These are phyloP conservation scores for Microascus cirrosus DNA, from an alignment of 2,329 filamentous ascomycete genomes.

Conservation along the genomic window DNA sequence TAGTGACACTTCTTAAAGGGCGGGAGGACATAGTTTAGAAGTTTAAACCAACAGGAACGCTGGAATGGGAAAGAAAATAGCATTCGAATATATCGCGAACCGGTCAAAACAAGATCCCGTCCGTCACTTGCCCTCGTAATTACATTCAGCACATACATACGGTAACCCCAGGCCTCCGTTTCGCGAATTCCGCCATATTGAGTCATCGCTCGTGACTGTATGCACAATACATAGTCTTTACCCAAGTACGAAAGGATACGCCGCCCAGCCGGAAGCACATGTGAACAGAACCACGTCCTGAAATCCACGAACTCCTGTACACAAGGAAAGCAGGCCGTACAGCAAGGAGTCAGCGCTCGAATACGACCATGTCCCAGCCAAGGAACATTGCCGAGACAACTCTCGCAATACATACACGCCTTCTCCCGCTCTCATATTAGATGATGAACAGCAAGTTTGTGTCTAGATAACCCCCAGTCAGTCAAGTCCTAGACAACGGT, in stretches of 20 bases:
- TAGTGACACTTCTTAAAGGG: constrained; percentile 11
- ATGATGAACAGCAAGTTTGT: constrained; percentile 54
- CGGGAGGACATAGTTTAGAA: neutral
- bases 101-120: neutral
- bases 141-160: neutral
- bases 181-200: neutral
- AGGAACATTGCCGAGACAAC: neutral
- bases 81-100: neutral
- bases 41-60: too few species aligned
- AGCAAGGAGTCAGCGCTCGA: neutral
- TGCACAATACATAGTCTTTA: neutral
- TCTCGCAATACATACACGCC: neutral
- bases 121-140: neutral
- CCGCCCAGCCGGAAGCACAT: neutral
- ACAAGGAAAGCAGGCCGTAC: neutral
- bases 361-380: neutral
- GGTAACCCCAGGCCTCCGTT: neutral
- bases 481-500: constrained; percentile 18
- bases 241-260: neutral
- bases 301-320: neutral
- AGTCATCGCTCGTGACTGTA: neutral
- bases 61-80: too few species aligned
- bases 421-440: constrained; percentile 22
- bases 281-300: neutral
- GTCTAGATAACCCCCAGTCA: constrained; percentile 26